Conservation (phyloP, 2,329 filamentous ascomycete species). For the Pseudodiploospora longispora region DNA sequence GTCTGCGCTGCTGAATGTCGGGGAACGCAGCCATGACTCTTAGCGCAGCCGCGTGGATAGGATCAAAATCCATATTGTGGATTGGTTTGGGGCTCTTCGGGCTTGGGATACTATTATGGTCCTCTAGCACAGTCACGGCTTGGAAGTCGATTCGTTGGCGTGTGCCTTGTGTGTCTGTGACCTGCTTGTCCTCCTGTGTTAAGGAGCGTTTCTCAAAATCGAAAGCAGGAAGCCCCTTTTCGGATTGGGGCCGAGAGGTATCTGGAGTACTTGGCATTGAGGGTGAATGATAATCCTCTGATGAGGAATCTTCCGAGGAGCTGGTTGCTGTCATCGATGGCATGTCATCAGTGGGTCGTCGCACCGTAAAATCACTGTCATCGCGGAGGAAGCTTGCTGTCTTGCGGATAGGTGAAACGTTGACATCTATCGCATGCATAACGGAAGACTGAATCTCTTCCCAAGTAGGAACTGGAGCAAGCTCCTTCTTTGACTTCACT, state of each 20-base stretch:
- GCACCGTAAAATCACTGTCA: constrained; percentile 9
- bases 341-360: constrained; percentile 3
- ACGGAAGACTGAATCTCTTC: constrained; percentile 13
- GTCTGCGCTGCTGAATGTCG: constrained; percentile 9
- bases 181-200: constrained; percentile 1
- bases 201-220: constrained; percentile 4
- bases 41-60: background rate
- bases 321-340: constrained; percentile 14
- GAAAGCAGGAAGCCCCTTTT: constrained; percentile 21
- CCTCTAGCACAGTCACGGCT: background rate
- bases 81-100: background rate
- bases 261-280: constrained; percentile 30
- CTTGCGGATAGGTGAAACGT: constrained; percentile 8
- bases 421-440: constrained; percentile 12
- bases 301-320: constrained; percentile 30
- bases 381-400: constrained; percentile 6
- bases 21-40: background rate
- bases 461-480: constrained; percentile 10
- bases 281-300: constrained; percentile 28
- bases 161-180: background rate
- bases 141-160: background rate
- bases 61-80: background rate
- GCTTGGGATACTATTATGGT: background rate
- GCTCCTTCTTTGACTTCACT: background rate
- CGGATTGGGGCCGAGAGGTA: constrained; percentile 33